Evolutionary conservation across 2,329 filamentous ascomycete species (phyloP).

Genomic region (Phyllosticta citriasiana): DNA sequence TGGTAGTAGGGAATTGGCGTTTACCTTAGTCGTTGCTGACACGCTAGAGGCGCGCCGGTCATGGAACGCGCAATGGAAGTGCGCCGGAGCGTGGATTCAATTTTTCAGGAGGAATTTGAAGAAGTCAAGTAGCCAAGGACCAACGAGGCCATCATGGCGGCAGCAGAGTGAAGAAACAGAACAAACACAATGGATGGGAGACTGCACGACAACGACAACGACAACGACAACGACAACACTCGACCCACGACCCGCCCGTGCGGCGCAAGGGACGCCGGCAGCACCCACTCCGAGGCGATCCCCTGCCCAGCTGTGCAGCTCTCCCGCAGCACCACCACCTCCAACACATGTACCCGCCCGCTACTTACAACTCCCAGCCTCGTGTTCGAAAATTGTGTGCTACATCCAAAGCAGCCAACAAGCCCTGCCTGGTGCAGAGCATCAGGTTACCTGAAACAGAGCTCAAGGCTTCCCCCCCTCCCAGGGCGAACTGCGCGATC

Average conservation of each 20-base stretch:
- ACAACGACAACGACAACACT: not conserved
- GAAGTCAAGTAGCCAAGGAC: not conserved
- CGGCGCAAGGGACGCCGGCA: not conserved
- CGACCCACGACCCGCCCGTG: not conserved
- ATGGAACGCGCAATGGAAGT: slow-evolving; percentile 2
- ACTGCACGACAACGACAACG: not conserved
- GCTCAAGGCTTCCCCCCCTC: not conserved
- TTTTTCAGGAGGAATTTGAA: not conserved
- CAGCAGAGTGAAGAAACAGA: not conserved
- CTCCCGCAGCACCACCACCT: not conserved
- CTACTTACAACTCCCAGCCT: not conserved
- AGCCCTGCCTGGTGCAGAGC: not conserved
- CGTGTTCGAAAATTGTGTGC: not conserved
- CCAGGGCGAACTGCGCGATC: not conserved
- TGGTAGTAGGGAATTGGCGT: not conserved
- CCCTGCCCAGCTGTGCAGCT: not conserved
- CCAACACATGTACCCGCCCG: not conserved
- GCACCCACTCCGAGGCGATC: not conserved
- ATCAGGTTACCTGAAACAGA: not conserved
- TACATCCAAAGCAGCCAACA: not conserved
- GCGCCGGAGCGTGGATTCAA: not conserved
- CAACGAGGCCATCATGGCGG: not conserved
- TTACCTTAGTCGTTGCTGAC: not conserved
- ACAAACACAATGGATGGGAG: not conserved
- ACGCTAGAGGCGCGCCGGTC: slow-evolving; percentile 4